Evolutionary conservation across 345 rosid species (phyloP).

Genomic region (Hypericum androsaemum): DNA sequence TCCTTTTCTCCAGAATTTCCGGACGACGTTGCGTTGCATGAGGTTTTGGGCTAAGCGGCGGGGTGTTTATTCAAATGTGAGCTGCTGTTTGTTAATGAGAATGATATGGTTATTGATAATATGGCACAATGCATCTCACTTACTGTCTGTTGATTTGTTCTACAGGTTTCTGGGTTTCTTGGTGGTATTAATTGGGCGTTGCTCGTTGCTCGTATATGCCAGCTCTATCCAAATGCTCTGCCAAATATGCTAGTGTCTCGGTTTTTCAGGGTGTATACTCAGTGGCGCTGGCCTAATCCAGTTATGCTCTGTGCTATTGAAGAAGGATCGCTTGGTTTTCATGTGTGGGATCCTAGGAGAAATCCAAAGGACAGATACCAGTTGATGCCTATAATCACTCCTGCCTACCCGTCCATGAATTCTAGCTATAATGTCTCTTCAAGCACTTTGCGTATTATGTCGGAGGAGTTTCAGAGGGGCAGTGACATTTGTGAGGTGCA

Average conservation of each 20-base stretch:
- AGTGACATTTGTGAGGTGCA: constrained; percentile 88
- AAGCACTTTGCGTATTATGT: constrained; percentile 83
- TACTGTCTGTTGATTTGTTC: neutral
- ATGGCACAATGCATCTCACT: neutral
- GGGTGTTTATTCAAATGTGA: constrained; percentile 96
- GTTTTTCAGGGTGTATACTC: constrained; percentile 85
- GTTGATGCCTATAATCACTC: constrained; percentile 97
- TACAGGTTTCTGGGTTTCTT: constrained; percentile 93
- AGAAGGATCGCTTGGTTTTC: constrained; percentile 86
- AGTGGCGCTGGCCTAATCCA: constrained; percentile 99
- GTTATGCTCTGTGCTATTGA: constrained; percentile 84
- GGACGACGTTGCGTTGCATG: constrained; percentile 92
- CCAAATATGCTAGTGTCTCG: constrained; percentile 89
- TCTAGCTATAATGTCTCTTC: constrained; percentile 92
- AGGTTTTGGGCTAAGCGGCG: constrained; percentile 95
- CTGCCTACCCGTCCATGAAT: constrained; percentile 97
- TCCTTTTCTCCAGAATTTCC: constrained; percentile 52
- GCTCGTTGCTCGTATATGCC: constrained; percentile 99
- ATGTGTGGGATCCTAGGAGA: constrained; percentile 95
- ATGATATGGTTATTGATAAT: neutral
- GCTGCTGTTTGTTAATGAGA: constrained; percentile 9
- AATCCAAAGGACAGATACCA: constrained; percentile 72
- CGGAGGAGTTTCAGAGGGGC: constrained; percentile 90
- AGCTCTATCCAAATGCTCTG: constrained; percentile 88
- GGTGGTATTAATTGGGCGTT: constrained; percentile 98